Evolutionary conservation across 345 rosid genomes (phyloP), one percentile per base, ranked within the genome.

Genomic region (Ailanthus altissimus): DNA sequence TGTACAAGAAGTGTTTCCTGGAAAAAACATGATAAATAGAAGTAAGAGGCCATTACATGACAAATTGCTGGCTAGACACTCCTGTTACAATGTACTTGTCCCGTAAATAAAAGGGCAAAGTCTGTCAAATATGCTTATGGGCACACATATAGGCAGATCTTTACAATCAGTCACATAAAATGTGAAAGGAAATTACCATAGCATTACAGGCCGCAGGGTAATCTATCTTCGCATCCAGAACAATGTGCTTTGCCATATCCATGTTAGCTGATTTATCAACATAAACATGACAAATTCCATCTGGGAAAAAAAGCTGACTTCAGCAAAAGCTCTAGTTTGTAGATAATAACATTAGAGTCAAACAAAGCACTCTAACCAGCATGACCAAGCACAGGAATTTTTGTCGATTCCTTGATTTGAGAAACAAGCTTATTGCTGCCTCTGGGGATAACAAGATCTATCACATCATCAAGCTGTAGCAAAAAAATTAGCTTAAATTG

Each of bases 141-240:
- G 18, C 36, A 67, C 23, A 74, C 45, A 49, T 25, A n/a, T 65
- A 49, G 57, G 61, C 21, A 32, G 3, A 79, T 11, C 42, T 59
- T n/a, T 60, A 68, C 40, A 50, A 40, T 26, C 13, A 74, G 46
- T 45, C 58, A 12, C 21, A 61, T 21, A 6, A 25, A 42, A 42
- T 16, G 32, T 15, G 58, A 67, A 49, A 23, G 54, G 21, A 57
- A 51, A 77, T 83, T 88, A 97, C 99, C 99, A 94, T 90, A 57
- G 99, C 95, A 75, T 94, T 97, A 79, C 97, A 97, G 49, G 97
- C 97, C 73, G 99, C 97, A 61, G 99, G 98, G 82, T 97, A 97
- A 82, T 97, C 99, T 76, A 84, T 60, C 86, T 97, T 97, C 46
- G 99, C 97, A 83, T 97, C 99, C 75, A 92, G 74, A 72, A 94